Percentiles rank a stretch among this genome's conserved stretches.
Conservation (phyloP, 139 green algal species). For the Astrephomene gubernaculifera region DNA sequence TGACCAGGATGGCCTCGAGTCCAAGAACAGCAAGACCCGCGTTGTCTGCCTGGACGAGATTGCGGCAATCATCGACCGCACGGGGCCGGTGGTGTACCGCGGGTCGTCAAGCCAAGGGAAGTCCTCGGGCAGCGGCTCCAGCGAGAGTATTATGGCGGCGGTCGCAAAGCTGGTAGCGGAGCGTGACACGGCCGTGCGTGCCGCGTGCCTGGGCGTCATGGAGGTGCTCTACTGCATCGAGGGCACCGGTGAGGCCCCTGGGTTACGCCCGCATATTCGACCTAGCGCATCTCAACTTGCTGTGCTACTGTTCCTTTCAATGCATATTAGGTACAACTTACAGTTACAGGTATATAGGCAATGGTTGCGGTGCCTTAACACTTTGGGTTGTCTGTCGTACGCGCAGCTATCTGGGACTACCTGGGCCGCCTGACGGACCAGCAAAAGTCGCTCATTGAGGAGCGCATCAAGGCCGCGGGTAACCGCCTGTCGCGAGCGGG, state of each 20-base stretch:
- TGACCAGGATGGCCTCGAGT: constrained; percentile 77
- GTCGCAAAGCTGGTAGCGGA: constrained; percentile 82
- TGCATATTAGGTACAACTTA: no score
- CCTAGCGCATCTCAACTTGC: not conserved
- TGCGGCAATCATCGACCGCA: constrained; percentile 68
- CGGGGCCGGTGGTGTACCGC: constrained; percentile 65
- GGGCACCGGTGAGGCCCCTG: constrained; percentile 59
- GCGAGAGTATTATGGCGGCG: constrained; percentile 45
- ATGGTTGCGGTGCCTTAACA: no score
- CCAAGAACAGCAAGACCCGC: constrained; percentile 94
- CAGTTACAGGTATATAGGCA: no score
- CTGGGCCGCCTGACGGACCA: constrained; percentile 82
- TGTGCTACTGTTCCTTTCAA: not conserved
- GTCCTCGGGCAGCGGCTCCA: constrained; percentile 1
- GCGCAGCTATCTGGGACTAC: constrained; percentile 73
- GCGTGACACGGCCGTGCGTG: constrained; percentile 84
- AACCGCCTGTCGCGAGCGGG: constrained; percentile 67
- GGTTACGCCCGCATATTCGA: not conserved
- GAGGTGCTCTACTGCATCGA: constrained; percentile 84
- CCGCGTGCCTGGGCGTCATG: constrained; percentile 80
- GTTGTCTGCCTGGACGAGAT: constrained; percentile 91
- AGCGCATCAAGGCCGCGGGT: constrained; percentile 84
- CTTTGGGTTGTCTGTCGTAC: no score
- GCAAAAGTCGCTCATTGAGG: constrained; percentile 84
- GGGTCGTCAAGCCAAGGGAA: not conserved